phyloP scores from a whole-genome alignment of 495 filamentous ascomycete species.

The Annulohypoxylon nitens region DNA sequence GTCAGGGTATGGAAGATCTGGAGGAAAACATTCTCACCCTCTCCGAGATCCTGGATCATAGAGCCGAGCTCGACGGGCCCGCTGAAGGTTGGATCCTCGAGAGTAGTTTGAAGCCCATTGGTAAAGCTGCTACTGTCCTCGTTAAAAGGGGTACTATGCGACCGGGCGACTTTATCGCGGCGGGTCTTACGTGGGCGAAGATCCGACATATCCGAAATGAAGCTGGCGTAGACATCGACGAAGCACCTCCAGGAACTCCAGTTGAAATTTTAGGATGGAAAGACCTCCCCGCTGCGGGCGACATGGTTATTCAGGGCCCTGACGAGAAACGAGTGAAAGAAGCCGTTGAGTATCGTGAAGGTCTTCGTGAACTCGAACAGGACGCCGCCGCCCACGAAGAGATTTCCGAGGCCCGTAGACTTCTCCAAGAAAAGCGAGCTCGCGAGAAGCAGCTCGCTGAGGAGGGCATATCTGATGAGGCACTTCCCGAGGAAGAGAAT shows the following conservation, averaged over 20 bases:
- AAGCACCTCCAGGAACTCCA: constrained; percentile 88
- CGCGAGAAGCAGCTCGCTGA: constrained; percentile 54
- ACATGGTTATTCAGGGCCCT: constrained; percentile 84
- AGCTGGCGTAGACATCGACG: constrained; percentile 76
- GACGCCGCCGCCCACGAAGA: constrained; percentile 73
- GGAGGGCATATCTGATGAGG: constrained; percentile 31
- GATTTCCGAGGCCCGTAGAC: constrained; percentile 77
- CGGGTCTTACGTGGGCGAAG: constrained; percentile 85
- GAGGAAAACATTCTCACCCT: constrained; percentile 89
- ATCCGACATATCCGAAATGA: constrained; percentile 88
- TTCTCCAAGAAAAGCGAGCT: constrained; percentile 71
- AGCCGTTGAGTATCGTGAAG: constrained; percentile 81
- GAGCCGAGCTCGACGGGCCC: constrained; percentile 79
- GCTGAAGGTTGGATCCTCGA: constrained; percentile 97
- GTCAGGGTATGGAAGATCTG: constrained; percentile 89
- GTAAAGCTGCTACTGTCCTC: constrained; percentile 89
- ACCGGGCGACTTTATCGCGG: constrained; percentile 85
- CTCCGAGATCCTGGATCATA: constrained; percentile 89
- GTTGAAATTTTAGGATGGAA: constrained; percentile 96
- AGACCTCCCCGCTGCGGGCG: constrained; percentile 89
- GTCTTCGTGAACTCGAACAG: constrained; percentile 60
- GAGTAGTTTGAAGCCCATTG: constrained; percentile 87
- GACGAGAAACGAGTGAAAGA: constrained; percentile 83
- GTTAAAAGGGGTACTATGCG: constrained; percentile 88
- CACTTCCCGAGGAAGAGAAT: constrained; percentile 50